These are phyloP conservation scores for Torulaspora delbrueckii DNA, from an alignment of 805 yeast species.

Conservation along the genomic window DNA sequence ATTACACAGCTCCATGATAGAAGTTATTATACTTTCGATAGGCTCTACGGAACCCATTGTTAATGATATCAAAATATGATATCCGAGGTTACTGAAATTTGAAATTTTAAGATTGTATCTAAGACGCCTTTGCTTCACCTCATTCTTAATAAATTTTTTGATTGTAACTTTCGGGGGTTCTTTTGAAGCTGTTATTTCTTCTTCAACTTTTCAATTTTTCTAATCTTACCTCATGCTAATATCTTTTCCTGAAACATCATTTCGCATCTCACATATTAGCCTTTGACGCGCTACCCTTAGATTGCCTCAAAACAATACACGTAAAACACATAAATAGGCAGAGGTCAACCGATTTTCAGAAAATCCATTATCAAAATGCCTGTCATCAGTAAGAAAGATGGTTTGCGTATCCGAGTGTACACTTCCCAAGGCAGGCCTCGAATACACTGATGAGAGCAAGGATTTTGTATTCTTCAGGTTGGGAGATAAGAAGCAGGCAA, in stretches of 20 bases:
- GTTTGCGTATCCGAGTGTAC: conserved; percentile 6
- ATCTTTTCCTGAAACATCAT: conserved; percentile 4
- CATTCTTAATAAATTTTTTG: no score
- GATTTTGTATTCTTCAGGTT: conserved; percentile 10
- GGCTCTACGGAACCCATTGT: no score
- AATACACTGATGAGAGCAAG: neutral
- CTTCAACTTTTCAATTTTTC: neutral
- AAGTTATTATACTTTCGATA: neutral
- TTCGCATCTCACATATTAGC: neutral
- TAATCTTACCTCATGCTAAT: neutral
- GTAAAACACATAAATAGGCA: neutral
- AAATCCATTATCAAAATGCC: neutral
- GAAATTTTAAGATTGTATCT: neutral
- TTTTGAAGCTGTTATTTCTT: neutral
- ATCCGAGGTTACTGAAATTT: neutral
- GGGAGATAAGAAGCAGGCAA: conserved; percentile 4
- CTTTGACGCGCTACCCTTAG: conserved; percentile 4
- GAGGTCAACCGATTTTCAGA: neutral
- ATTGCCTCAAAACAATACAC: conserved; percentile 1
- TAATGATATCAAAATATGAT: no score
- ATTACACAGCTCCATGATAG: neutral
- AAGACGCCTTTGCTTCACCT: neutral
- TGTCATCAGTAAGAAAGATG: neutral
- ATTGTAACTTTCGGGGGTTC: no score
- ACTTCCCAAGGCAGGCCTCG: conserved; percentile 2